A percentile compares a stretch with the other conserved stretches of the same genome.
Conservation (phyloP, 805 yeast genomes). For the Saccharomycopsis fodiens region DNA sequence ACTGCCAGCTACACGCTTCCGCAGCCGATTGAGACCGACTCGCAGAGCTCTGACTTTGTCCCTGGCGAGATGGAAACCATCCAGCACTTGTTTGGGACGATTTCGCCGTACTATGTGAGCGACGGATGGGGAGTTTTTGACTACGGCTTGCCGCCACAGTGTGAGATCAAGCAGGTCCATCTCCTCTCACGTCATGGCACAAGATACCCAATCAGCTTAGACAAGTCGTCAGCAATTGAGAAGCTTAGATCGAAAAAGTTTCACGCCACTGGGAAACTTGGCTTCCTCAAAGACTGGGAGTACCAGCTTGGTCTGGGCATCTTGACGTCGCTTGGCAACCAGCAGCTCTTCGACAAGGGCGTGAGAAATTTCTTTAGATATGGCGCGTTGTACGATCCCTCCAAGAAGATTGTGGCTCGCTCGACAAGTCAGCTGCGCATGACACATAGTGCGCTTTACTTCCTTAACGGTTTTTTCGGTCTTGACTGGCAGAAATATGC, state of each 20-base stretch:
- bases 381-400: slow-evolving; percentile 18
- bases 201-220: slow-evolving; percentile 48
- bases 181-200: slow-evolving; percentile 75
- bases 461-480: slow-evolving; percentile 44
- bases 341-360: slow-evolving; percentile 23
- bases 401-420: slow-evolving; percentile 20
- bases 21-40: slow-evolving; percentile 19
- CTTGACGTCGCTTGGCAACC: slow-evolving; percentile 22
- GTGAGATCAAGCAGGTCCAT: slow-evolving; percentile 59
- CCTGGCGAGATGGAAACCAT: slow-evolving; percentile 17
- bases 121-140: slow-evolving; percentile 22
- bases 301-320: slow-evolving; percentile 20
- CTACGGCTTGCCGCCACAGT: slow-evolving; percentile 28
- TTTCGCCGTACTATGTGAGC: slow-evolving; percentile 22
- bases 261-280: slow-evolving; percentile 37
- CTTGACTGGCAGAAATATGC: slow-evolving; percentile 22
- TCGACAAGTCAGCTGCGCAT: slow-evolving; percentile 41
- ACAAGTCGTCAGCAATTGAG: slow-evolving; percentile 28
- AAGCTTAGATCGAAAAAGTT: slow-evolving; percentile 25
- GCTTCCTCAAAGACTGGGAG: slow-evolving; percentile 41
- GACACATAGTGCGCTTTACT: slow-evolving; percentile 38
- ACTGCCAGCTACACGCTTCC: slow-evolving; percentile 13
- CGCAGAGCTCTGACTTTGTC: slow-evolving; percentile 17
- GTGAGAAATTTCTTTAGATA: slow-evolving; percentile 21
- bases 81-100: slow-evolving; percentile 20